These are phyloP conservation scores for Aspergillus pseudoviridinutans DNA, from an alignment of 2,329 filamentous ascomycete species.

Conservation along the genomic window DNA sequence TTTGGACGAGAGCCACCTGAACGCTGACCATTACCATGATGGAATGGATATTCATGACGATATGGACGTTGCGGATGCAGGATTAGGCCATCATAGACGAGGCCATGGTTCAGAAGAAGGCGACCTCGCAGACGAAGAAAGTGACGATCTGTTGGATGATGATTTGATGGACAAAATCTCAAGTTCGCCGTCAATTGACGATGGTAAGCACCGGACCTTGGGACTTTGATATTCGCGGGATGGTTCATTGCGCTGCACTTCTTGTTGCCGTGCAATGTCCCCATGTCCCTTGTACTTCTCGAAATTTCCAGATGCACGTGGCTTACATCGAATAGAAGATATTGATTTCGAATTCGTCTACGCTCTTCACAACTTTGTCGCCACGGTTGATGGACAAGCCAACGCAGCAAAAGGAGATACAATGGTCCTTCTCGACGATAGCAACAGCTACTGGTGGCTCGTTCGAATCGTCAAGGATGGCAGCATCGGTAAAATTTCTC, in stretches of 20 bases:
- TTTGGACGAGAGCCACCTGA: conserved; percentile 53
- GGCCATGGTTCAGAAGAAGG: conserved; percentile 39
- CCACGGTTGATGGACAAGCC: conserved; percentile 95
- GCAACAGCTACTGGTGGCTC: conserved; percentile 99
- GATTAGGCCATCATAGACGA: conserved; percentile 19
- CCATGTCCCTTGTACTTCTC: not conserved
- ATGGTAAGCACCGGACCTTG: conserved; percentile 58
- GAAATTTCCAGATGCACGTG: conserved; percentile 52
- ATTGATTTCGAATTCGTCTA: conserved; percentile 99
- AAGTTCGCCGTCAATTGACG: conserved; percentile 96
- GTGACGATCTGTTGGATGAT: conserved; percentile 71
- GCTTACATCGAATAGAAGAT: conserved; percentile 93
- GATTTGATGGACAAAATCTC: conserved; percentile 99
- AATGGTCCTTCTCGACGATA: conserved; percentile 97
- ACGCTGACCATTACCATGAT: conserved; percentile 28
- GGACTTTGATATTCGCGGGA: not conserved
- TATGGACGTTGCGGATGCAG: conserved; percentile 24
- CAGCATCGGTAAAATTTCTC: conserved; percentile 67
- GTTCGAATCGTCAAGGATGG: conserved; percentile 96
- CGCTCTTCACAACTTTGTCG: conserved; percentile 93
- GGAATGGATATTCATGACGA: conserved; percentile 31
- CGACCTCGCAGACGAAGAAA: conserved; percentile 61
- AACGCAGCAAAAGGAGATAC: conserved; percentile 98
- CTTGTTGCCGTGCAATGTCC: not conserved
- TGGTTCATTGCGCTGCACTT: not conserved